phyloP scores from a whole-genome alignment of 192 early-diverging fungal species.

The Dissophora ornata region DNA sequence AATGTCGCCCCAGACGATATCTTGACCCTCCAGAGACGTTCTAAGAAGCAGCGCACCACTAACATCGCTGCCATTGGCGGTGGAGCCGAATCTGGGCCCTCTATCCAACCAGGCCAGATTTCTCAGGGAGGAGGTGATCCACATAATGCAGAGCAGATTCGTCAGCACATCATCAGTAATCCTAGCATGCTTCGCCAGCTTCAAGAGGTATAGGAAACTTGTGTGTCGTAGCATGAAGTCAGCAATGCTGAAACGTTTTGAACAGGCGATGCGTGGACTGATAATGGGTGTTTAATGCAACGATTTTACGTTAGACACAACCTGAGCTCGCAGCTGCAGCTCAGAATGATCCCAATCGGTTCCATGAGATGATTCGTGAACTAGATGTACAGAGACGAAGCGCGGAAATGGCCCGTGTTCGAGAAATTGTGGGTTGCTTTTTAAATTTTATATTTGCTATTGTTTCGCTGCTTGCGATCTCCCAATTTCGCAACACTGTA shows the following conservation, averaged over 20 bases:
- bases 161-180: constrained; percentile 72
- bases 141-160: constrained; percentile 62
- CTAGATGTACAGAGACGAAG: constrained; percentile 67
- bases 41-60: constrained; percentile 41
- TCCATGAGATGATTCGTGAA: constrained; percentile 68
- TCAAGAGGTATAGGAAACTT: constrained; percentile 58
- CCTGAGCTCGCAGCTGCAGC: constrained; percentile 74
- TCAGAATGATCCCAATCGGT: constrained; percentile 73
- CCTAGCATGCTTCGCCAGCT: constrained; percentile 70
- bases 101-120: constrained; percentile 29
- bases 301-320: no score
- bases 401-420: constrained; percentile 62
- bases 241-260: no score
- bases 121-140: constrained; percentile 41
- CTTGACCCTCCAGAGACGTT: constrained; percentile 66
- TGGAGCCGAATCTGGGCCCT: constrained; percentile 17
- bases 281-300: no score
- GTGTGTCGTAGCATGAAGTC: constrained; percentile 8
- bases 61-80: constrained; percentile 17
- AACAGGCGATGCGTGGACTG: background rate
- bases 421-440: constrained; percentile 55
- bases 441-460: background rate
- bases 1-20: constrained; percentile 81
- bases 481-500: no score
- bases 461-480: no score